Evolutionary conservation across 768 basidiomycete genomes (phyloP), one percentile per base, ranked within the genome.

Genomic region (Leucocoprinus sp.): DNA sequence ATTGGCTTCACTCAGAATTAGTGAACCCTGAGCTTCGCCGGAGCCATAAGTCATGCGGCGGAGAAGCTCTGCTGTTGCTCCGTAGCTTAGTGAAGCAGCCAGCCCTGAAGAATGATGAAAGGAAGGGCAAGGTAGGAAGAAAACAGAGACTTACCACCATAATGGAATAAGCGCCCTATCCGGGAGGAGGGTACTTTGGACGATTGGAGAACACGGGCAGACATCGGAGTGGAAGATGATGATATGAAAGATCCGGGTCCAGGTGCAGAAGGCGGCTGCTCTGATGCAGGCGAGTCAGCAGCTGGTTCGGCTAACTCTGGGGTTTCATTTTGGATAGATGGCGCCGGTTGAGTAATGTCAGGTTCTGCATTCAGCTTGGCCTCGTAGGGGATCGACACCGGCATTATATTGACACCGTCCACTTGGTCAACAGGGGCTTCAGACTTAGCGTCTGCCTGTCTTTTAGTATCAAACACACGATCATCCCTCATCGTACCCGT

Each of bases 1-100:
- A 57, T 98, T 98, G 5, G 84, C 83, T 60, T 96, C 93, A 1
- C 84, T 88, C 79, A 97, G 79, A 61, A 97, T 80, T 4, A 93
- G 59, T 1, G 83, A 76, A 2, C 76, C 64, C 14, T 60, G 53
- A 0, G 56, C 47, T 18, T 56, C 50, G 9, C 62, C 56, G 4
- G 61, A 55, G 1, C 64, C 50, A 15, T 64, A 63, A 2, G 73
- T 69, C 0, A 84, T 75, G 3, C 92, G 78, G 23, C 88, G 80
- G 8, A 95, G 52, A 2, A 91, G 64, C 65, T 97, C 93, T 0
- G 88, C 76, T 0, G 93, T 93, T 7, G 90, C 93, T 3, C 95
- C 95, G 49, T 87, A 82, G 2, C 88, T 76, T 1, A 99, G 65
- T 0, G 93, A 91, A 0, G 90, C 90, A 2, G 90, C 93, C 4